These are phyloP conservation scores for Phytopythium sindhum DNA, from an alignment of 352 stramenopile species.

Conservation along the genomic window DNA sequence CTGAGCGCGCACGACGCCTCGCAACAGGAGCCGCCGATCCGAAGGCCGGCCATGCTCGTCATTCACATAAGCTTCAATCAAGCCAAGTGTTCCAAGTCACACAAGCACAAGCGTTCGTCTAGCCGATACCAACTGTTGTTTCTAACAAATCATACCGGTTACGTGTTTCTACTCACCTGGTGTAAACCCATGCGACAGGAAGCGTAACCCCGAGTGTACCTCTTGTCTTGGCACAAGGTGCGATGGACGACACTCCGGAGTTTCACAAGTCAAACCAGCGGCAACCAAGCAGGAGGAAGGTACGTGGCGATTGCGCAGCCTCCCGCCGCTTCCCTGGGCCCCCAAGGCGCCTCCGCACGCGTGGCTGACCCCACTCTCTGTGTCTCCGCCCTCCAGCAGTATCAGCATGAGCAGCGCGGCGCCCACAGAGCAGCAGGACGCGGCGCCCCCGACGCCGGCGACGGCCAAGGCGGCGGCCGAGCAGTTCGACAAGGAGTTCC, in stretches of 20 bases:
- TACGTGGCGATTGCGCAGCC: neutral
- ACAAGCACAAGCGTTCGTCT: neutral
- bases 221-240: neutral
- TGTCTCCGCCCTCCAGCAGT: neutral
- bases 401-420: conserved; percentile 2
- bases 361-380: too few species aligned
- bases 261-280: neutral
- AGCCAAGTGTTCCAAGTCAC: neutral
- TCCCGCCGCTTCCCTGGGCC: neutral
- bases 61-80: neutral
- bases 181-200: too few species aligned
- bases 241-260: neutral
- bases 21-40: neutral
- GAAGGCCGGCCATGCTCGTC: neutral
- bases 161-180: too few species aligned
- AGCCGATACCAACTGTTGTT: neutral
- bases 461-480: conserved; percentile 46
- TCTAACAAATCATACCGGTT: too few species aligned
- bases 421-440: neutral
- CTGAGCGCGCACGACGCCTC: conserved; percentile 19
- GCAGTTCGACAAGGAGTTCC: conserved; percentile 86
- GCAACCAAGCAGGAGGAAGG: neutral
- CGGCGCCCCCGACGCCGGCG: conserved; percentile 15
- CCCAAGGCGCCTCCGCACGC: neutral
- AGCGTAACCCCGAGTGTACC: neutral